Base-by-base conservation (phyloP, 805 yeast species). In the Hagleromyces aurorensis region DNA sequence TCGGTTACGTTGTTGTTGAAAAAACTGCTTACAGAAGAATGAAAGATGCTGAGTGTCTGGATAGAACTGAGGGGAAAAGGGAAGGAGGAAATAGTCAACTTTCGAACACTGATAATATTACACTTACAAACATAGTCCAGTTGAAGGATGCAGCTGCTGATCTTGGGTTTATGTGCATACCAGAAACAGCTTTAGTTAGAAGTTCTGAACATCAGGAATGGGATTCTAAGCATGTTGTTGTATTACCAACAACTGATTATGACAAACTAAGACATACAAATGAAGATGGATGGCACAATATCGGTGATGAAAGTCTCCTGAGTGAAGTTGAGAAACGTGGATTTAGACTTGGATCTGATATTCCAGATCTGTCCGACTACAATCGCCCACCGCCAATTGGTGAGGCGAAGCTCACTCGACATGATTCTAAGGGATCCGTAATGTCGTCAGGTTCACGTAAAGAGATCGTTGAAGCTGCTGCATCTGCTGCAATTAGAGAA, bases 191-290 rank as follows among this genome's bases (percentile, higher is more conserved):
- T 2, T 78, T 70, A 41, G 61, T 79, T 37, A 75, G 82, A 1
- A 77, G 86, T 1, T 73, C 80, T 2, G 68, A 68, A 20, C 67
- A 71, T 6, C 63, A 69, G 40, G 55, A 55, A 4, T 73, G 81
- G 4, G 82, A 77, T 40, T 52, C 64, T 8, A 54, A 61, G 4
- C 69, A 71, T 37, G 75, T 78, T 19, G 77, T 75, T 35, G 75
- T 77, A 7, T 48, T 80, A 19, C 86, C 89, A 5, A 60, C 67
- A 5, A 64, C 75, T 2, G 78, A 78, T 48, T 80, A 76, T 54
- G 69, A 70, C 39, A 72, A 71, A 47, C 55, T 80, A 37, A n/a
- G n/a, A n/a, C n/a, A n/a, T n/a, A n/a, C n/a, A 23, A 4, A 6
- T 11, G 4, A 12, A 11, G 5, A 12, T 3, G 7, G 18, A 12